Base-by-base conservation (phyloP, 148 eudicot species). In the Polygonum aviculare region DNA sequence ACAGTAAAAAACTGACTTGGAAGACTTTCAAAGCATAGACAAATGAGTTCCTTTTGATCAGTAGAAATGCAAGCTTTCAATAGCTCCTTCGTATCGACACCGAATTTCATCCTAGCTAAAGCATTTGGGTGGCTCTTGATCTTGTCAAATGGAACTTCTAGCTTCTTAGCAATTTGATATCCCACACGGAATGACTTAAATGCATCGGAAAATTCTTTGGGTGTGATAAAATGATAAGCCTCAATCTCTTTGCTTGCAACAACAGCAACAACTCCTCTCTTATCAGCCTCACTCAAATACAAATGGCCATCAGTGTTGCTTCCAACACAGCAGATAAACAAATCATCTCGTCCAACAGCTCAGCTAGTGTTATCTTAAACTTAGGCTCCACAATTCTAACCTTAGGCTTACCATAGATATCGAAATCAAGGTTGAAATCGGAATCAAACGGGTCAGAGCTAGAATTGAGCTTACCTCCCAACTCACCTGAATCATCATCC, bases 191-290 rank as follows among this genome's bases (percentile, higher is more conserved):
- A 92, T 72, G 90, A 87, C 55, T 78, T 79, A 77, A 87, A 92
- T 45, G 89, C 97, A 65, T 85, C 85, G 0, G 85, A 77, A 59
- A 92, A 90, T 72, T 92, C 88, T 31, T 60, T 79, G 31, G 84
- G 80, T 11, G 89, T 76, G 8, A 90, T 74, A 75, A 85, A 92
- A 31, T 82, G 80, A 74, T 92, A 90, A 65, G 97, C 89, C 77
- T 84, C 80, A 12, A 92, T 85, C 87, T 95, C 99, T 78, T 90
- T 90, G 79, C 97, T 95, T 12, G 96, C 94, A 11, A 95, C 99
- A 79, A 92, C 91, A 5, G 97, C 99, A 44, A 89, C 94, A 8
- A 97, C 99, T 36, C 99, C 99, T 82, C 99, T 86, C 85, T 95
- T 95, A 81, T 88, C 94, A 11, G 97, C 94, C 93, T 92, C 99